phyloP scores from a whole-genome alignment of 2,329 filamentous ascomycete genomes.

The Penicillium sp. region DNA sequence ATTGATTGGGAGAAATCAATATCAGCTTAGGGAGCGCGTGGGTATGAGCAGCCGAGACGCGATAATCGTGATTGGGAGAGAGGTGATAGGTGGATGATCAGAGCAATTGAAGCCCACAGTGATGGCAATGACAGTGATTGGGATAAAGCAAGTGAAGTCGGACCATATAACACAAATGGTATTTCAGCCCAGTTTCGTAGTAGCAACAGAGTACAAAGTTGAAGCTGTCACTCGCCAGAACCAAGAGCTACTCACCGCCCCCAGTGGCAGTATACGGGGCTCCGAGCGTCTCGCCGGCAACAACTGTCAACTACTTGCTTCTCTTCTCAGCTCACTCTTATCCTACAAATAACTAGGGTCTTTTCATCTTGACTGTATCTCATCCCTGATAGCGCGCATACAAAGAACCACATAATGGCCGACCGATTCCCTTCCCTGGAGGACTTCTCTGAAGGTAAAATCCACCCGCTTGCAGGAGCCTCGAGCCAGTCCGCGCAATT shows the following conservation, averaged over 20 bases:
- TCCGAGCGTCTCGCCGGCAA: slow-evolving; percentile 19
- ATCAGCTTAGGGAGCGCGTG: neutral
- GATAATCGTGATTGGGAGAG: neutral
- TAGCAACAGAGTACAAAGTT: neutral
- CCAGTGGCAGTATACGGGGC: slow-evolving; percentile 4
- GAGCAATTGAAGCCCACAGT: neutral
- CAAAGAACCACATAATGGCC: slow-evolving; percentile 56
- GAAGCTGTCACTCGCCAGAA: slow-evolving; percentile 14
- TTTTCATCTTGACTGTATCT: slow-evolving; percentile 3
- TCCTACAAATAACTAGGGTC: neutral
- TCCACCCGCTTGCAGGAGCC: slow-evolving; percentile 20
- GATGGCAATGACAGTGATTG: neutral
- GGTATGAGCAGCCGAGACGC: neutral
- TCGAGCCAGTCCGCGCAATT: slow-evolving; percentile 19
- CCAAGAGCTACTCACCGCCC: slow-evolving; percentile 19
- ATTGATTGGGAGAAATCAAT: neutral
- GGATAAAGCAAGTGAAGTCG: neutral
- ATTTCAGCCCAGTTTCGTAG: neutral
- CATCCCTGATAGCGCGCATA: neutral
- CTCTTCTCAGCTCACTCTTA: neutral
- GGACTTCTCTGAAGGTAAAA: slow-evolving; percentile 65
- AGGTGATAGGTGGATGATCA: neutral
- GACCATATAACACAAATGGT: neutral
- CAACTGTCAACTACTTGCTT: slow-evolving; percentile 22
- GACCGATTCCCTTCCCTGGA: slow-evolving; percentile 77